Conservation (phyloP, 805 yeast genomes). For the Torulaspora delbrueckii region DNA sequence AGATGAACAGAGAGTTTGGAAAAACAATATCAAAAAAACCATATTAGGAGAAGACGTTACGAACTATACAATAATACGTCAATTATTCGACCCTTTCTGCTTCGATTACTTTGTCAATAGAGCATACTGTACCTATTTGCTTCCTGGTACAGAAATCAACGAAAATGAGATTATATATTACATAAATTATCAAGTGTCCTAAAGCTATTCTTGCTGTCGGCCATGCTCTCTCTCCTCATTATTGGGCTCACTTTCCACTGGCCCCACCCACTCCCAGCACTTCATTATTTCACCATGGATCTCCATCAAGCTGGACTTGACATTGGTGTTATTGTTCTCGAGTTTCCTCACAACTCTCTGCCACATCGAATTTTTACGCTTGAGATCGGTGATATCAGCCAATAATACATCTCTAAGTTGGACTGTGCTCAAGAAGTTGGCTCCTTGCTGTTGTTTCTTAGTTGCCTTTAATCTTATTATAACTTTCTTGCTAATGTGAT, state of each 20-base stretch:
- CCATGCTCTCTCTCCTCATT: background rate
- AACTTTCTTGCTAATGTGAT: constrained; percentile 45
- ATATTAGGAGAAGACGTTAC: too few relatives aligned
- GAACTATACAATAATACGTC: too few relatives aligned
- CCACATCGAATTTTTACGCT: constrained; percentile 51
- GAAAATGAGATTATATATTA: constrained; percentile 2
- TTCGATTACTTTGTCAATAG: background rate
- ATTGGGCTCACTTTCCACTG: constrained; percentile 7
- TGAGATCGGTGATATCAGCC: constrained; percentile 28
- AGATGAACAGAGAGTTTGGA: too few relatives aligned
- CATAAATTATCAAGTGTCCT: background rate
- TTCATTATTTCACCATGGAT: constrained; percentile 82
- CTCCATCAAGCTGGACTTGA: constrained; percentile 59
- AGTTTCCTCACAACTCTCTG: constrained; percentile 47
- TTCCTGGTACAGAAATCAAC: background rate
- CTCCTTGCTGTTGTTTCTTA: constrained; percentile 22
- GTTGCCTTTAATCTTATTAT: constrained; percentile 48
- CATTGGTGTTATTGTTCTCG: constrained; percentile 57
- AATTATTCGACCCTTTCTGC: too few relatives aligned
- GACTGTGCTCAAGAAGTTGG: constrained; percentile 54
- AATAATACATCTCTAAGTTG: constrained; percentile 67
- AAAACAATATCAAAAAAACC: too few relatives aligned
- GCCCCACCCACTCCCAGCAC: constrained; percentile 82
- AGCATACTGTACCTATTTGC: background rate
- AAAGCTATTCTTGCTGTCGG: background rate